Evolutionary conservation across 2,329 filamentous ascomycete species (phyloP), one percentile per base, ranked within the genome.

Genomic region (Alternaria infectoria): DNA sequence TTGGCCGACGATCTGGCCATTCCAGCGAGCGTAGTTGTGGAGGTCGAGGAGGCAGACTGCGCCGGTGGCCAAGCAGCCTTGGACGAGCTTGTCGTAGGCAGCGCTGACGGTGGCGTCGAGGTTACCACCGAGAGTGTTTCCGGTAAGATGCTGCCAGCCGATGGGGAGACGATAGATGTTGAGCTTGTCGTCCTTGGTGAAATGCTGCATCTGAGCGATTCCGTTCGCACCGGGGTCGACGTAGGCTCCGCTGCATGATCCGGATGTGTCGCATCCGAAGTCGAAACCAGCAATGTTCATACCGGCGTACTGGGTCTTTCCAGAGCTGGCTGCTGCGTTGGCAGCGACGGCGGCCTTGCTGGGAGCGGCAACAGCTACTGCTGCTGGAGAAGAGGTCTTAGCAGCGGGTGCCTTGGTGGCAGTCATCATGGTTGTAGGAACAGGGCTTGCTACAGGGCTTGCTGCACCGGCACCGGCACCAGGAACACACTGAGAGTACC

Each of bases 1-100:
- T 72, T 91, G 89, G 1, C 89, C 89, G 59, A 91, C 85, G 66
- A 91, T 87, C 3, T 78, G 77, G 13, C 86, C 86, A 67, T 91
- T 85, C 83, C 86, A 90, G 51, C 89, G 73, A 2, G 74, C 88
- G 77, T 81, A 81, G 66, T 81, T 81, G 67, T 81, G 79, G 59
- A 83, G 74, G 69, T 90, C 87, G 58, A 90, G 80, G 70, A 90
- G 86, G 74, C 88, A 90, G 30, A 77, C 83, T 78, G 87, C 86
- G 21, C 87, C 87, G 0, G 86, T 86, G 17, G 73, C 79, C 17
- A 90, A 78, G 68, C 88, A 90, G 25, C 82, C 83, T 68, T 88
- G 83, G 21, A 90, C 81, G 9, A 90, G 77, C 25, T 82, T 79
- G 69, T 90, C 83, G 69, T 88, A 90, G 40, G 83, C 81, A 3